Base-by-base conservation (phyloP, 2,329 filamentous ascomycete genomes). In the Lecanicillium sp. region DNA sequence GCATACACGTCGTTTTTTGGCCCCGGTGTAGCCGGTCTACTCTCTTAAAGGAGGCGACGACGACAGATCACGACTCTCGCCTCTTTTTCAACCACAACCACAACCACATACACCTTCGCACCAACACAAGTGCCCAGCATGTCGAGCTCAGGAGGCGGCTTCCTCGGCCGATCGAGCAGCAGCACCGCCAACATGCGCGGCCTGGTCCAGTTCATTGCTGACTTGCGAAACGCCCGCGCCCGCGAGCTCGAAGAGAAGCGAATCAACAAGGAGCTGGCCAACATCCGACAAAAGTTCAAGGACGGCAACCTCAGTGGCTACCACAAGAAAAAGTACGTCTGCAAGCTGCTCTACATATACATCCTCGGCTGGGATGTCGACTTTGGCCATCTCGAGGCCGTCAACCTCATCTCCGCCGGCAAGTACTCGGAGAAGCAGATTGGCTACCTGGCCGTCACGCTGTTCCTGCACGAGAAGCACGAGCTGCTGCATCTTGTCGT, bases 351-450 rank as follows among this genome's bases (percentile, higher is more conserved):
- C 53, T 98, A 98, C 68, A 97, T 98, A 61, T 98, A 98, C 68
- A 98, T 98, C 52, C 80, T 98, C 55, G 93, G 93, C 41, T 98
- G 93, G 86, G 91, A 98, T 66, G 91, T 98, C 69, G 94, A 97
- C 67, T 98, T 98, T 67, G 93, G 93, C 48, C 93, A 98, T 65
- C 82, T 98, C 57, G 93, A 98, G 71, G 94, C 94, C 27, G 91
- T 98, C 63, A 97, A 97, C 63, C 80, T 98, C 61, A 94, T 98
- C 58, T 96, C 91, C 23, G 90, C 91, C 48, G 90, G 78, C 62
- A 98, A 97, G 65, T 98, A 97, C 70, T 97, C 91, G 19, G 93
- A 98, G 67, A 98, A 98, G 72, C 93, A 98, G 74, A 98, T 98
- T 63, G 93, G 93, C 48, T 98, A 98, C 65, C 78, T 98, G 58